Percentiles rank a stretch among this genome's conserved stretches.
phyloP scores from a whole-genome alignment of 192 early-diverging fungal species.

The Coemansia sp. region DNA sequence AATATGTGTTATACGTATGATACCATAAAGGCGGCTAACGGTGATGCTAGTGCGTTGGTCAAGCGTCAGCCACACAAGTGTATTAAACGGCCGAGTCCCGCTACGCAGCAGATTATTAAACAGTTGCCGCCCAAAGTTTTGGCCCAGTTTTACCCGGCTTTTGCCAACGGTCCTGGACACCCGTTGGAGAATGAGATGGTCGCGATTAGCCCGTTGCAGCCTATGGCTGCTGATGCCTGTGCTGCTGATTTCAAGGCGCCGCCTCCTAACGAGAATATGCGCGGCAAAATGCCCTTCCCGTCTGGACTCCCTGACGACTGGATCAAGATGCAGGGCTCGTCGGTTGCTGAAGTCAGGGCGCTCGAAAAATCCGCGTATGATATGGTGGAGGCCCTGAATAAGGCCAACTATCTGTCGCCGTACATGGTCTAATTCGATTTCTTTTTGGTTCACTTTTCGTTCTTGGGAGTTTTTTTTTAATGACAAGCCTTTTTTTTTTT shows the following conservation, averaged over 20 bases:
- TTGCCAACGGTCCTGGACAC: conserved; percentile 25
- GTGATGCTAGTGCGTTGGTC: conserved; percentile 9
- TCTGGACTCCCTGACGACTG: conserved; percentile 28
- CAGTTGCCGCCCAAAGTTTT: conserved; percentile 35
- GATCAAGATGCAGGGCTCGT: conserved; percentile 46
- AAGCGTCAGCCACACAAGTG: conserved; percentile 34
- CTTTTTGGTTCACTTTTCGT: not conserved
- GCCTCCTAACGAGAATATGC: conserved; percentile 34
- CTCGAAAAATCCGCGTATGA: conserved; percentile 24
- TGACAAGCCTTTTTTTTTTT: conserved; percentile 1
- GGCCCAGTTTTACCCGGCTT: conserved; percentile 36
- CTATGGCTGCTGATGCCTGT: conserved; percentile 31
- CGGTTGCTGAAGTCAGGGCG: conserved; percentile 26
- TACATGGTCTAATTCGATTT: conserved; percentile 22
- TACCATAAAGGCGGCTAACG: conserved; percentile 38
- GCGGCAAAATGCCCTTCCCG: conserved; percentile 41
- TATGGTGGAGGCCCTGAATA: conserved; percentile 41
- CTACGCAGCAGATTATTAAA: conserved; percentile 29
- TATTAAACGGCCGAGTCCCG: conserved; percentile 18
- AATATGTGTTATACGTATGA: conserved; percentile 57
- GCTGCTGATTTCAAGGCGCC: conserved; percentile 17
- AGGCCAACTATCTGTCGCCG: conserved; percentile 44
- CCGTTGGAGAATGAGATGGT: conserved; percentile 40
- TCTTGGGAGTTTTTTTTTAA: not conserved
- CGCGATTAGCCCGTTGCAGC: conserved; percentile 20